These are phyloP conservation scores for Capsicum baccatum DNA, from an alignment of 257 asterid species.

Conservation along the genomic window DNA sequence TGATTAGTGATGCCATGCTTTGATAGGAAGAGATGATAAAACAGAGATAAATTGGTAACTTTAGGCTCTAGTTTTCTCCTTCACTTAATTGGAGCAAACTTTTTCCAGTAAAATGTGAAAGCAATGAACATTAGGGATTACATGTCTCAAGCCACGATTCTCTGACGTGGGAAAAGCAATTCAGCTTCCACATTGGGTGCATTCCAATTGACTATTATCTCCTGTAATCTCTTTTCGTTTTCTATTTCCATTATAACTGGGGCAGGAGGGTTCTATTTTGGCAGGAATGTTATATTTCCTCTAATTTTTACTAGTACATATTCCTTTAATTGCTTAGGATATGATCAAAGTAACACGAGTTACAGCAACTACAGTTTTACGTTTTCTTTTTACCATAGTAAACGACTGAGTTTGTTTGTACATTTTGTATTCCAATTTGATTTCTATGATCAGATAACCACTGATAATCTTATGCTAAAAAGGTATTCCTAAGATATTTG, in stretches of 20 bases:
- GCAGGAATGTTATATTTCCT: not conserved
- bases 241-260: not conserved
- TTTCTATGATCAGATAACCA: too few relatives aligned
- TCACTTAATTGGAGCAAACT: not conserved
- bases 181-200: constrained; percentile 14
- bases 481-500: too few relatives aligned
- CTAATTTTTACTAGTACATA: not conserved
- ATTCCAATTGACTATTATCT: not conserved
- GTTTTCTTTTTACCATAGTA: too few relatives aligned
- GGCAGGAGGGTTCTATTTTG: not conserved
- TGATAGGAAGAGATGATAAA: not conserved
- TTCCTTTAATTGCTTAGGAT: not conserved
- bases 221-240: not conserved
- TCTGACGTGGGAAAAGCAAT: constrained; percentile 31
- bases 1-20: not conserved
- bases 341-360: too few relatives aligned
- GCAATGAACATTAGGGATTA: not conserved
- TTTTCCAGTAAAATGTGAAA: not conserved
- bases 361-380: too few relatives aligned
- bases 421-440: too few relatives aligned
- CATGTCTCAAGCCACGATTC: constrained; percentile 27
- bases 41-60: not conserved
- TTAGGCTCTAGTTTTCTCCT: not conserved
- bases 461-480: too few relatives aligned
- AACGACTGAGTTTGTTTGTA: too few relatives aligned